Conservation (phyloP, 345 rosid genomes). For the Corymbia maculata region DNA sequence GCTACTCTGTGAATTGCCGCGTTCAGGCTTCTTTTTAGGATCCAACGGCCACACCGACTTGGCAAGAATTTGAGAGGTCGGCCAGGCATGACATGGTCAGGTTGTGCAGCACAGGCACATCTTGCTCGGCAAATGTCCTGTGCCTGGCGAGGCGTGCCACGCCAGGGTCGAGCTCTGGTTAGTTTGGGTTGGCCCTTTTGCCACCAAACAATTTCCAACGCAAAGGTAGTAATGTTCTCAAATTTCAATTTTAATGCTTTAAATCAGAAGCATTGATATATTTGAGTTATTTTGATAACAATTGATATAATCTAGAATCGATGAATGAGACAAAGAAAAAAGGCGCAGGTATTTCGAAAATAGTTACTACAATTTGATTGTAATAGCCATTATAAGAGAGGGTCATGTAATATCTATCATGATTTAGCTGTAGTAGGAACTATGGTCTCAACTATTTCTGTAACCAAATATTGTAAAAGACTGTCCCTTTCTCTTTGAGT, state of each 20-base stretch:
- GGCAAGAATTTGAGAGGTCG: neutral
- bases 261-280: neutral
- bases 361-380: neutral
- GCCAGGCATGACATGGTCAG: neutral
- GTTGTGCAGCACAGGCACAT: neutral
- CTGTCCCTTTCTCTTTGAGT: constrained; percentile 51
- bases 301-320: neutral
- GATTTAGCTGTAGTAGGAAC: neutral
- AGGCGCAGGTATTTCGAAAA: neutral
- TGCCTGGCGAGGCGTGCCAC: neutral
- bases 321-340: neutral
- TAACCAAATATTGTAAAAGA: neutral
- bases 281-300: neutral
- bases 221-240: neutral
- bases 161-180: neutral
- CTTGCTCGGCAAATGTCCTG: neutral
- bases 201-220: neutral
- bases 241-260: neutral
- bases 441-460: neutral
- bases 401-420: neutral
- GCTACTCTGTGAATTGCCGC: neutral
- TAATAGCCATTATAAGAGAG: neutral
- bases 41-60: neutral
- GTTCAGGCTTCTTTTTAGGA: neutral
- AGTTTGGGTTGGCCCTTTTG: neutral